Percentiles rank a stretch among this genome's conserved stretches.
Evolutionary conservation across 176 grass and related monocot species (phyloP).

Genomic region (Raddia distichophylla): DNA sequence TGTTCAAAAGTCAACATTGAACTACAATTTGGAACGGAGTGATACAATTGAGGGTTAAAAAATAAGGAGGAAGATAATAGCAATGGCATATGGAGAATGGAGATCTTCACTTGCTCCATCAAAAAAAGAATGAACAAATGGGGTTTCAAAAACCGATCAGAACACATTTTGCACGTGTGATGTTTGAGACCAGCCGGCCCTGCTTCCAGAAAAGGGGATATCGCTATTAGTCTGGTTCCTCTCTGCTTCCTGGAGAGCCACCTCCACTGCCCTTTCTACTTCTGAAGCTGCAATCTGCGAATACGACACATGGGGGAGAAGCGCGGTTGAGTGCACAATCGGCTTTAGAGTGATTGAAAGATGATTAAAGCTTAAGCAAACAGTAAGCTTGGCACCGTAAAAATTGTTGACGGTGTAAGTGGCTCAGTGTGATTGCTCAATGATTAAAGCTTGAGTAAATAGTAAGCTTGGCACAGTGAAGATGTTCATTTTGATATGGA

Average conservation of each 20-base stretch:
- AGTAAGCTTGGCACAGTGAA: too few relatives aligned
- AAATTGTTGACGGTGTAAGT: too few relatives aligned
- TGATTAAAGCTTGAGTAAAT: too few relatives aligned
- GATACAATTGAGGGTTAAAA: neutral
- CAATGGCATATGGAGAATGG: neutral
- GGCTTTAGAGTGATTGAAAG: neutral
- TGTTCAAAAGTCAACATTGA: too few relatives aligned
- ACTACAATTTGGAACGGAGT: too few relatives aligned
- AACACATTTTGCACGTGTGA: constrained; percentile 58
- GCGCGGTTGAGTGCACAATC: constrained; percentile 1
- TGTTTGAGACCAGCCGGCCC: constrained; percentile 34
- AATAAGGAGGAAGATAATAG: neutral
- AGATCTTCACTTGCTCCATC: constrained; percentile 12
- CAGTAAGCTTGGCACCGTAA: neutral
- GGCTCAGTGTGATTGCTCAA: too few relatives aligned
- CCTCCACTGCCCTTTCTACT: constrained; percentile 66
- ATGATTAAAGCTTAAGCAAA: neutral
- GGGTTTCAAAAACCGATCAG: neutral
- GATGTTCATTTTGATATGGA: too few relatives aligned
- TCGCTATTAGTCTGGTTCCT: constrained; percentile 34
- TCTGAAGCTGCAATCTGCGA: constrained; percentile 64
- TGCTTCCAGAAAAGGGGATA: constrained; percentile 43
- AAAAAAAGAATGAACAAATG: constrained; percentile 29
- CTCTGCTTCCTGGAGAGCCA: constrained; percentile 57
- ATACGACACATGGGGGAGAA: constrained; percentile 7